Evolutionary conservation across 495 filamentous ascomycete genomes (phyloP).

Genomic region (Hypoxylon cercidicola): DNA sequence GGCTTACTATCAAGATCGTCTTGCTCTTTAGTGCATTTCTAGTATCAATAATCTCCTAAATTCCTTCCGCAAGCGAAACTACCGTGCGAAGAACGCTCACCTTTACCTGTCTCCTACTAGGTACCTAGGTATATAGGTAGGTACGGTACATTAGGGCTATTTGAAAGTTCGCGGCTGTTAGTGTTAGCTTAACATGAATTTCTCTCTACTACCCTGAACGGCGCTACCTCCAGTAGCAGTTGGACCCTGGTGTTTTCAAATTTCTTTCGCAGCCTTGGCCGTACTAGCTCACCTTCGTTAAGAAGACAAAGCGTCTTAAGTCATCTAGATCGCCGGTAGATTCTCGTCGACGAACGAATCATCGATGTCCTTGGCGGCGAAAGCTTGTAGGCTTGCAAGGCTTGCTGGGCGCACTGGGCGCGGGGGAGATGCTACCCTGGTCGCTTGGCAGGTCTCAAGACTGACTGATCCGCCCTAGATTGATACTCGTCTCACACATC

Average conservation of each 20-base stretch:
- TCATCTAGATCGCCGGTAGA: slow-evolving; percentile 25
- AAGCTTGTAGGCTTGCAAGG: slow-evolving; percentile 16
- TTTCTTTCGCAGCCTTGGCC: slow-evolving; percentile 21
- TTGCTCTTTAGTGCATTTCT: too few species aligned
- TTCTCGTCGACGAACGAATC: slow-evolving; percentile 18
- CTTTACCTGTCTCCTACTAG: too few species aligned
- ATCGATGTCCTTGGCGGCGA: slow-evolving; percentile 23
- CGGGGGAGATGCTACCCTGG: slow-evolving; percentile 27
- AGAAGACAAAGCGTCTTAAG: slow-evolving; percentile 18
- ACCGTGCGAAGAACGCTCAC: too few species aligned
- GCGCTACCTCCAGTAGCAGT: slow-evolving; percentile 8
- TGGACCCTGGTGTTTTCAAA: slow-evolving; percentile 3
- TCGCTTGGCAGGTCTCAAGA: slow-evolving; percentile 56
- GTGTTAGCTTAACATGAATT: neutral
- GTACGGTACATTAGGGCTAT: too few species aligned
- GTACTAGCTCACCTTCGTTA: slow-evolving; percentile 16
- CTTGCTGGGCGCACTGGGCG: slow-evolving; percentile 20
- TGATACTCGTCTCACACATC: slow-evolving; percentile 44
- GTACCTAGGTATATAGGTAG: too few species aligned
- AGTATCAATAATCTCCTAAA: too few species aligned
- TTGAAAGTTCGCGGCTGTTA: neutral
- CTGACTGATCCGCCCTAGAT: slow-evolving; percentile 41
- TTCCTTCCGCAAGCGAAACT: too few species aligned
- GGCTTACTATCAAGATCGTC: neutral
- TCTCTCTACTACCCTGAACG: neutral